Evolutionary conservation across 768 basidiomycete species (phyloP), one percentile per base, ranked within the genome.

Genomic region (Podaxis pistillaris): DNA sequence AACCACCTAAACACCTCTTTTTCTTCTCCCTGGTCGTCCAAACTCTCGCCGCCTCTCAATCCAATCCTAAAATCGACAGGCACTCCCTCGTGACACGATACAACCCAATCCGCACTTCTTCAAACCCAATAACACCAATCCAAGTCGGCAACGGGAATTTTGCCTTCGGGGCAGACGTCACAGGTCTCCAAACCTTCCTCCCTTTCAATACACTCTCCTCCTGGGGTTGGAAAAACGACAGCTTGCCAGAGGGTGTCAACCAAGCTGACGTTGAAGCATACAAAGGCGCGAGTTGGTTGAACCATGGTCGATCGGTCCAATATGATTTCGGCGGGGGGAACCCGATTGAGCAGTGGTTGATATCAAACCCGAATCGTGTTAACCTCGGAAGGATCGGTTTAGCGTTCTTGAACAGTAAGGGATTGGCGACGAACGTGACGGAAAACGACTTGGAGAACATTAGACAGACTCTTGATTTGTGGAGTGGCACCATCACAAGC

Each of bases 181-280:
- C 85, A 0, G 82, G 83, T 11, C 76, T 87, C 15, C 85, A 87
- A 69, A 86, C 84, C 0, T 79, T 86, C 71, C 75, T 76, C 37
- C 83, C 83, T 4, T 86, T 77, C 69, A 81, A 79, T 9, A 85
- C 76, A 64, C 77, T 87, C 75, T 82, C 84, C 8, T 80, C 79
- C 13, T 86, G 85, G 85, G 83, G 82, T 1, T 86, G 83, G 83
- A 86, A 86, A 69, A 86, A 85, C 69, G 83, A 85, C 70, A 78
- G 79, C 4, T 70, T 85, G 2, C 85, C 85, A 0, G 62, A 71
- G 1, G 76, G 76, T 4, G 71, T 73, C 56, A 82, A 81, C 1
- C 65, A 74, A 56, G 72, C 69, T 40, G 80, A 85, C 60, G 69
- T 84, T 3, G 72, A 78, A n/a, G 65, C 73, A 13, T 86, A 84